These are phyloP conservation scores for Lablab purpureus DNA, from an alignment of 306 rosid species.

Conservation along the genomic window DNA sequence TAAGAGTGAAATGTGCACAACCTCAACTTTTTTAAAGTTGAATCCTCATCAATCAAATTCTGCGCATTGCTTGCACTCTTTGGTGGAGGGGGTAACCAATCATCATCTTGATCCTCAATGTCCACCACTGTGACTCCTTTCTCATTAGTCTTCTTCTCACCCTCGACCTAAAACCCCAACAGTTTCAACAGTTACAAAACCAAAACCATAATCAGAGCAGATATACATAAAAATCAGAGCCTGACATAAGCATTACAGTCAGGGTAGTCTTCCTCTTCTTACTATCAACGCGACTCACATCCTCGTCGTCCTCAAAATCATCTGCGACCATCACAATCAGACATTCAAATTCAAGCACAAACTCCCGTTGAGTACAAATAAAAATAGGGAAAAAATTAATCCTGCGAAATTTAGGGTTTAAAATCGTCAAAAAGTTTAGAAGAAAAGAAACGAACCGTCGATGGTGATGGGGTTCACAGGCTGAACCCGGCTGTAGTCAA, in stretches of 20 bases:
- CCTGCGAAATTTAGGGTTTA: not conserved
- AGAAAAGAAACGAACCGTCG: slow-evolving; percentile 60
- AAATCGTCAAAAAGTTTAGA: not conserved
- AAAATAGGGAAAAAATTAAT: not conserved
- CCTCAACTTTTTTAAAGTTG: slow-evolving; percentile 81
- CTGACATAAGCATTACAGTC: slow-evolving; percentile 34
- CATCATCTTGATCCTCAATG: slow-evolving; percentile 72
- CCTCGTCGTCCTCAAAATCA: slow-evolving; percentile 51
- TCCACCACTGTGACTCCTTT: slow-evolving; percentile 48
- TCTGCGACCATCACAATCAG: slow-evolving; percentile 50
- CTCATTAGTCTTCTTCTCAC: slow-evolving; percentile 39
- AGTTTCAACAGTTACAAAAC: slow-evolving; percentile 27
- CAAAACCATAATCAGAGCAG: not conserved
- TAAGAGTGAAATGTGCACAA: slow-evolving; percentile 32
- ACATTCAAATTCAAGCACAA: slow-evolving; percentile 8
- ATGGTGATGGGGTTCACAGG: slow-evolving; percentile 53
- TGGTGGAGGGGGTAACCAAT: slow-evolving; percentile 96
- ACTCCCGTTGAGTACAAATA: not conserved
- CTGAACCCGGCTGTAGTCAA: slow-evolving; percentile 87
- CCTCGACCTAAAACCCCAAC: slow-evolving; percentile 53
- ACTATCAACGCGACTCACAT: slow-evolving; percentile 35
- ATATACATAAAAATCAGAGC: not conserved
- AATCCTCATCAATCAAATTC: slow-evolving; percentile 55
- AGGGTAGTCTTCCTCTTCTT: slow-evolving; percentile 58
- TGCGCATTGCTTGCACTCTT: slow-evolving; percentile 50